These are phyloP conservation scores for Dendrobium officinale DNA, from an alignment of 106 monocot species.

Conservation along the genomic window DNA sequence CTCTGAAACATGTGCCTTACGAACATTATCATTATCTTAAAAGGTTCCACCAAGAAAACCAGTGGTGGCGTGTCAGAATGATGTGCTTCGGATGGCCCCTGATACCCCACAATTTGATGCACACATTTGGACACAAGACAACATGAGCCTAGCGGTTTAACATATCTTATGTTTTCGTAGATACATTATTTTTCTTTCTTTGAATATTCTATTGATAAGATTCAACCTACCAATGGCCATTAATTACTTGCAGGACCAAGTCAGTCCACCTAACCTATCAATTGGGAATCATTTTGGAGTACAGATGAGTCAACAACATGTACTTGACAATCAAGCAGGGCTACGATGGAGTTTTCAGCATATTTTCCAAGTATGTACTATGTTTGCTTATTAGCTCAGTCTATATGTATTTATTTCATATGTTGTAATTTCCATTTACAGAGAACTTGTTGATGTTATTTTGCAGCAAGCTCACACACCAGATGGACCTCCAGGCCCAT, in stretches of 20 bases:
- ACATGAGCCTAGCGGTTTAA: slow-evolving; percentile 29
- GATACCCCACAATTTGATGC: slow-evolving; percentile 35
- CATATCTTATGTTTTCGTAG: background rate
- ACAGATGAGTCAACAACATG: slow-evolving; percentile 36
- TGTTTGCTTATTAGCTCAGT: background rate
- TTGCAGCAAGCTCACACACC: slow-evolving; percentile 38
- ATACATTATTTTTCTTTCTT: background rate
- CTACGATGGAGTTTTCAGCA: slow-evolving; percentile 40
- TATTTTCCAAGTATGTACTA: slow-evolving; percentile 39
- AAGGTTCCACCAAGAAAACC: slow-evolving; percentile 35
- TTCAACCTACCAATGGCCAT: background rate
- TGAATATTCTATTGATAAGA: background rate
- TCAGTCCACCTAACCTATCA: slow-evolving; percentile 38
- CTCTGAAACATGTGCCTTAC: background rate
- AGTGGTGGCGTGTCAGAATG: slow-evolving; percentile 16
- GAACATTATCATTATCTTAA: background rate
- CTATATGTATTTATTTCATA: background rate
- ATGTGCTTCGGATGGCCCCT: slow-evolving; percentile 24
- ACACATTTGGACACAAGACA: slow-evolving; percentile 37
- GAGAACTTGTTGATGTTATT: slow-evolving; percentile 5
- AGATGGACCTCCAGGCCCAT: slow-evolving; percentile 39
- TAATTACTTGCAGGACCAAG: slow-evolving; percentile 32
- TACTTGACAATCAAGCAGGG: slow-evolving; percentile 35
- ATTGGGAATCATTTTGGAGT: slow-evolving; percentile 47
- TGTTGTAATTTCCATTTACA: background rate